These are phyloP conservation scores for Diaporthe vaccinii DNA, from an alignment of 2,329 filamentous ascomycete species.

Conservation along the genomic window DNA sequence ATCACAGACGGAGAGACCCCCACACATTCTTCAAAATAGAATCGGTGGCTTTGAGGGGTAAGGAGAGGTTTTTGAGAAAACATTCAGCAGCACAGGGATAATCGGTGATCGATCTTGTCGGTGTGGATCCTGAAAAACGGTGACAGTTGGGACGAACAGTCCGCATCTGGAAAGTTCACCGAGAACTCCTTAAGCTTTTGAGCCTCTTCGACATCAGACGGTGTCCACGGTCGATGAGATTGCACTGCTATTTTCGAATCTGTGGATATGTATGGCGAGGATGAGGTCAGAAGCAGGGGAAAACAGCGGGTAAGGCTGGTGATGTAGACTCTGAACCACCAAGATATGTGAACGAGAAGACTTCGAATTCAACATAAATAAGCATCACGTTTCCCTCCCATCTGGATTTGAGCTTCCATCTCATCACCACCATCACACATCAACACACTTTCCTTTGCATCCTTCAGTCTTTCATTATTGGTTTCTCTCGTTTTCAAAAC, in stretches of 20 bases:
- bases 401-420: conserved; percentile 1
- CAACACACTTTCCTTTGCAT: conserved; percentile 13
- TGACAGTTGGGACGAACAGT: conserved; percentile 22
- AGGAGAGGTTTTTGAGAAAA: background rate
- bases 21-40: conserved; percentile 8
- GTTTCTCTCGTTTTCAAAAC: background rate
- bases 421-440: conserved; percentile 12
- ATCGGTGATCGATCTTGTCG: conserved; percentile 7
- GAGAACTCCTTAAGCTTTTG: conserved; percentile 13
- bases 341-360: background rate
- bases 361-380: conserved; percentile 11
- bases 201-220: conserved; percentile 28
- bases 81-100: conserved; percentile 25
- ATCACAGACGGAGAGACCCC: background rate
- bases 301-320: background rate
- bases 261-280: conserved; percentile 17
- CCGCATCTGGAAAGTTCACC: conserved; percentile 8
- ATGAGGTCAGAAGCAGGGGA: background rate
- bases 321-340: background rate
- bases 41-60: background rate
- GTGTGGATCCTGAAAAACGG: background rate
- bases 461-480: conserved; percentile 12
- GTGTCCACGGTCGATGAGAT: conserved; percentile 2
- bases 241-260: conserved; percentile 23
- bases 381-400: background rate